Evolutionary conservation across 2,329 filamentous ascomycete species (phyloP), one percentile per base, ranked within the genome.

Genomic region (Ascochyta viciae-villosae): DNA sequence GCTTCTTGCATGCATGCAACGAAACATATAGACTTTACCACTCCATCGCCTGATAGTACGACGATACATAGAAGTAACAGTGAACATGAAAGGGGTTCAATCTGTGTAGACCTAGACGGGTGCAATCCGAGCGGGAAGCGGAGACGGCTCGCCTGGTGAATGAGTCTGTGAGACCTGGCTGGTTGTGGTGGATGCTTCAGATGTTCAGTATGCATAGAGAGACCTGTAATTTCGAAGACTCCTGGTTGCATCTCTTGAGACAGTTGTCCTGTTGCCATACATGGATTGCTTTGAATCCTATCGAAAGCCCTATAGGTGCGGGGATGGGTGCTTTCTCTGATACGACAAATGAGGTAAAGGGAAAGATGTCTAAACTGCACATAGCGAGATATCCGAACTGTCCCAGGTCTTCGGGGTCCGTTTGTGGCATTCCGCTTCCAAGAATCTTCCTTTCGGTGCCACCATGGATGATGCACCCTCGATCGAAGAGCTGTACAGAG

Each of bases 61-160:
- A 23, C 16, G 10, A 42, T n/a, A 19, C 38, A 27, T 37, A 9
- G 38, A 27, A 16, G 37, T 12, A 9, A 10, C 7, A 15, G 24
- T 24, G 23, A 15, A 27, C 4, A 29, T n/a, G n/a, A 4, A 22
- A 2, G 16, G 16, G 12, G 27, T 12, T 33, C 34, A 8, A 4
- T 23, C 13, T 15, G 12, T 12, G 38, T 44, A 26, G 22, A 19
- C 13, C 12, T 22, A 43, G 3, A 24, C 44, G 44, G 44, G 39
- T 43, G 26, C 26, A n/a, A 37, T 42, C 50, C 44, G 44, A 44
- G 27, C 50, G 44, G 50, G 37, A 54, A 15, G 31, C 33, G 19
- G 33, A 48, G 29, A 33, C 26, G 43, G 9, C 22, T 54, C 19
- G 26, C 31, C 39, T 27, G 15, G 40, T 12, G 33, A 44, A 12